Evolutionary conservation across 2,329 filamentous ascomycete genomes (phyloP).

Genomic region (Fusarium burgessii): DNA sequence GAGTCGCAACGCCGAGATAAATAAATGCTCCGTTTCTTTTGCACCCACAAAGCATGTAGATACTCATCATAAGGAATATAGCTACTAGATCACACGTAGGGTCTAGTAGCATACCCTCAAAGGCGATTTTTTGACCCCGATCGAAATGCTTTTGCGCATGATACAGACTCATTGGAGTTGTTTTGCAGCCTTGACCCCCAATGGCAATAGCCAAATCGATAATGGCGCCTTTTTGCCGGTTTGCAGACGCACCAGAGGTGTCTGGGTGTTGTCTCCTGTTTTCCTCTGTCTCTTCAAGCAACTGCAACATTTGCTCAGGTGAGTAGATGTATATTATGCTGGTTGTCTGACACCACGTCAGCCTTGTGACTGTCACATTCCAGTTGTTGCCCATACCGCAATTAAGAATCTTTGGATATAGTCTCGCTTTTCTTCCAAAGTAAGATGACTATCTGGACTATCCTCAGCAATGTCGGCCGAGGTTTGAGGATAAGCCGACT

Average conservation of each 20-base stretch:
- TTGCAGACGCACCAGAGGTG: fast-evolving
- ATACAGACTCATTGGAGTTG: neutral
- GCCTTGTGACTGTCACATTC: fast-evolving
- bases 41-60: neutral
- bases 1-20: neutral
- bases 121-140: neutral
- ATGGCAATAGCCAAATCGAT: neutral
- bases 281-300: neutral
- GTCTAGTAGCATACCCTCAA: neutral
- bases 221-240: fast-evolving
- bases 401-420: neutral
- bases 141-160: conserved; percentile 2
- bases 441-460: neutral
- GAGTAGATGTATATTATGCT: neutral
- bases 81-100: neutral
- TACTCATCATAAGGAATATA: neutral
- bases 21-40: neutral
- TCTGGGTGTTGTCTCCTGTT: neutral
- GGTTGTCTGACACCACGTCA: fast-evolving
- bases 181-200: neutral
- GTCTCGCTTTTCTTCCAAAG: neutral
- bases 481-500: neutral
- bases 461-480: fast-evolving
- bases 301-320: neutral
- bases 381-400: neutral